Base-by-base conservation (phyloP, 225 moss, liverwort and hornwort genomes). In the Anthoceros angustus region DNA sequence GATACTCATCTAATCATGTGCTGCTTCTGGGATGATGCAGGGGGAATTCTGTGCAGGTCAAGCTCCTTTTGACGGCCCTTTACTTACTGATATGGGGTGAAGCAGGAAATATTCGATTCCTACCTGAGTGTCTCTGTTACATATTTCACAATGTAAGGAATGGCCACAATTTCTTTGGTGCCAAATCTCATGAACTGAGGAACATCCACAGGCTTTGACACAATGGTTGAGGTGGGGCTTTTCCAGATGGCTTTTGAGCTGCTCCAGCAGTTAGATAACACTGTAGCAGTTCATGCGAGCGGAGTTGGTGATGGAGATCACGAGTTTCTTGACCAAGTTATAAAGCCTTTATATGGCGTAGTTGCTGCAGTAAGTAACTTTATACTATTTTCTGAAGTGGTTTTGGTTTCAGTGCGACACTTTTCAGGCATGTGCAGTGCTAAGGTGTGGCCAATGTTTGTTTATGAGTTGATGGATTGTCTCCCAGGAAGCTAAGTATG, bases 21-120 rank as follows among this genome's bases (percentile, higher is more conserved):
- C 4, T 32, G 32, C 32, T 32, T 32, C 32, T 32, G 32, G 1
- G 32, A 32, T 32, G 32, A 1, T 32, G 32, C 86, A 91, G 92
- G 72, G 88, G 86, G 49, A 76, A 79, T 18, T 80, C 86, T 49
- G 78, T 74, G n/a, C 84, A 77, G 65, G 74, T 75, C 21, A 82
- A 77, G 71, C 81, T 92, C 69, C 76, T 81, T 60, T 75, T 92
- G 74, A 79, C 81, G 72, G 83, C 89, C 68, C 84, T 92, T 32
- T 98, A 92, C 74, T 79, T 98, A 74, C 80, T 92, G 64, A 83
- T 98, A 49, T 98, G 98, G 98, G 98, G 98, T 42, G 98, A 98
- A 84, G 98, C 92, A 73, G 82, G 92, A 10, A 98, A 98, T 71
- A 72, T 92, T 55, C 86, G 98, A 23, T 98, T 98, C 73, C 82